Evolutionary conservation across 2,329 filamentous ascomycete genomes (phyloP), one percentile per base, ranked within the genome.

Genomic region (Graphilbum sp.): DNA sequence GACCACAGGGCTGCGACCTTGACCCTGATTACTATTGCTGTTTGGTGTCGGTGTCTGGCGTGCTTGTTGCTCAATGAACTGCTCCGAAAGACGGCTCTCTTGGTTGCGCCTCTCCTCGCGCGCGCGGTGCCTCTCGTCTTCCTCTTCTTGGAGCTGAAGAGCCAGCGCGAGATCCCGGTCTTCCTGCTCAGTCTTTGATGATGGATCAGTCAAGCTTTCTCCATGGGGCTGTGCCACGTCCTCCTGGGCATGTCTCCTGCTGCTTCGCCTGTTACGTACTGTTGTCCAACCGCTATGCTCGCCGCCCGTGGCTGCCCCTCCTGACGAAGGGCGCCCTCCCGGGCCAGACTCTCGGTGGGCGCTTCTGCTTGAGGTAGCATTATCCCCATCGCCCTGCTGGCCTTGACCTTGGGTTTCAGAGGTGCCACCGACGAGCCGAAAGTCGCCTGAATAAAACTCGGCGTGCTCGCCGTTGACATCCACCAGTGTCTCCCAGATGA

Each of bases 401-500:
- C 15, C 18, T 17, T 10, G 12, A 34, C 37, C 6, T 41, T 35
- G 12, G 41, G 19, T 46, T n/a, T n/a, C n/a, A n/a, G n/a, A n/a
- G 41, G 53, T 59, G 47, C 77, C 77, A 17, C 84, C 78, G n/a
- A 95, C 82, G 1, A 81, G 66, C 24, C 79, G 72, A 56, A 96
- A 96, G 50, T 96, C 87, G 2, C 90, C 90, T 0, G 86, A 85
- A 47, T 85, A 84, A 49, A 92, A 85, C 52, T 87, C 82, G 3
- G 83, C 77, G 13, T 72, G 72, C 49, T 82, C 79, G 8, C 90
- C 90, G 37, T 78, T 90, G 18, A 94, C 78, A 49, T 96, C 88
- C 1, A 81, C 79, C 2, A 98, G 65, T 10, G 80, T 90, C 57
- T 98, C 90, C 90, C 90, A 98, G 0, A 98, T 84, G 12, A 98